Conservation (phyloP, 2,329 filamentous ascomycete species). For the Gaeumannomyces tritici region DNA sequence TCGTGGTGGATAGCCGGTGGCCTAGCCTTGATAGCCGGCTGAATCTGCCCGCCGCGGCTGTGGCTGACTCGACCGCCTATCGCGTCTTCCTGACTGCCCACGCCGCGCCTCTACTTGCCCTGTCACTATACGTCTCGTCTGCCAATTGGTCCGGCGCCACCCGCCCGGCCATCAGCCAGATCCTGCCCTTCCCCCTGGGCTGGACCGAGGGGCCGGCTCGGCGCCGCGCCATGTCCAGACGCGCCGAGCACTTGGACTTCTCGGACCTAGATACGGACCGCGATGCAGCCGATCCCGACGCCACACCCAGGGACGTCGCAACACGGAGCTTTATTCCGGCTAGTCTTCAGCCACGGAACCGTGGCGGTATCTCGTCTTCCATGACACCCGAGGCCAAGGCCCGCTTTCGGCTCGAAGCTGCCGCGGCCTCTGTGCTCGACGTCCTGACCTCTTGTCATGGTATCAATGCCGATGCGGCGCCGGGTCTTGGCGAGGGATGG, state of each 20-base stretch:
- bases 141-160: conserved; percentile 76
- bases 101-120: conserved; percentile 69
- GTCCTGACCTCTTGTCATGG: conserved; percentile 38
- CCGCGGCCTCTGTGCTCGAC: conserved; percentile 62
- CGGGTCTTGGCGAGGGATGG: not conserved
- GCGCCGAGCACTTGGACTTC: conserved; percentile 62
- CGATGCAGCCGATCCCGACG: conserved; percentile 10
- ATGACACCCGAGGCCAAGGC: conserved; percentile 62
- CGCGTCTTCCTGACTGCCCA: conserved; percentile 64
- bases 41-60: conserved; percentile 12
- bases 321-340: conserved; percentile 20
- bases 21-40: not conserved
- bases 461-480: not conserved
- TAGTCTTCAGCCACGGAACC: conserved; percentile 31
- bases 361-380: conserved; percentile 45
- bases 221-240: conserved; percentile 58
- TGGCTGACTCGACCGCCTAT: conserved; percentile 30
- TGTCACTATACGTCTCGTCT: conserved; percentile 82
- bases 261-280: conserved; percentile 53
- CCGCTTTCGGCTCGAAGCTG: conserved; percentile 61
- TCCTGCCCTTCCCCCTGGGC: conserved; percentile 79
- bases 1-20: not conserved
- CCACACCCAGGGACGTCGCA: conserved; percentile 10
- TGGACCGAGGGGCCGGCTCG: conserved; percentile 74
- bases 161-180: conserved; percentile 67